These are phyloP conservation scores for Mollisia scopiformis DNA, from an alignment of 2,329 filamentous ascomycete species.

Conservation along the genomic window DNA sequence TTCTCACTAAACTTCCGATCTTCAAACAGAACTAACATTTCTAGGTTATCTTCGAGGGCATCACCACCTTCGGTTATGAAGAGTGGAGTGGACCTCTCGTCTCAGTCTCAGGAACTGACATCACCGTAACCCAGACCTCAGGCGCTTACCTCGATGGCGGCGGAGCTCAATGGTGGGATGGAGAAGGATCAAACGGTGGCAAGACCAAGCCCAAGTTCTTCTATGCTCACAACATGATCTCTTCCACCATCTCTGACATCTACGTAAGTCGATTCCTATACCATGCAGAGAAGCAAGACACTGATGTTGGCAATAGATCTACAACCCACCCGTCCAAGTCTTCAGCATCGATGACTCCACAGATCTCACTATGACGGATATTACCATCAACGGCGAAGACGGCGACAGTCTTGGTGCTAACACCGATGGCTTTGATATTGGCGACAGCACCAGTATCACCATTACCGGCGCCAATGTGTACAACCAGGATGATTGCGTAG, in stretches of 20 bases:
- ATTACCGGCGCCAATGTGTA: constrained; percentile 53
- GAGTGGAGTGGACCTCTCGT: constrained; percentile 68
- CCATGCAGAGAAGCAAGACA: neutral
- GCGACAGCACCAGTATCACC: constrained; percentile 44
- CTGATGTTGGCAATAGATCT: neutral
- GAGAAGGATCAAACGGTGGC: constrained; percentile 58
- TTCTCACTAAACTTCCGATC: neutral
- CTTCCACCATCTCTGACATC: constrained; percentile 50
- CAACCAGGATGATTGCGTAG: constrained; percentile 64
- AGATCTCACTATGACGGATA: constrained; percentile 47
- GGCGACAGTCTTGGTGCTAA: constrained; percentile 51
- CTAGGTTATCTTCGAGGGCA: constrained; percentile 62
- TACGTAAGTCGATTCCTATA: constrained; percentile 39
- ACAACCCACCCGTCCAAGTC: constrained; percentile 55
- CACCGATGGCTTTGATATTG: constrained; percentile 58
- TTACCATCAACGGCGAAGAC: constrained; percentile 59
- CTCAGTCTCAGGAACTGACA: constrained; percentile 57
- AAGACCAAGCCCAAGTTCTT: constrained; percentile 67
- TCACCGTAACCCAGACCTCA: constrained; percentile 54
- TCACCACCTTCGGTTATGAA: constrained; percentile 67
- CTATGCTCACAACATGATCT: constrained; percentile 51
- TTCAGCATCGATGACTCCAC: constrained; percentile 42
- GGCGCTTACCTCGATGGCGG: constrained; percentile 57
- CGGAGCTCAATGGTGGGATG: constrained; percentile 63
- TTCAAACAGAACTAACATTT: neutral